Conservation (phyloP, 2,329 filamentous ascomycete genomes). For the Chrysosphaeria jannelii region DNA sequence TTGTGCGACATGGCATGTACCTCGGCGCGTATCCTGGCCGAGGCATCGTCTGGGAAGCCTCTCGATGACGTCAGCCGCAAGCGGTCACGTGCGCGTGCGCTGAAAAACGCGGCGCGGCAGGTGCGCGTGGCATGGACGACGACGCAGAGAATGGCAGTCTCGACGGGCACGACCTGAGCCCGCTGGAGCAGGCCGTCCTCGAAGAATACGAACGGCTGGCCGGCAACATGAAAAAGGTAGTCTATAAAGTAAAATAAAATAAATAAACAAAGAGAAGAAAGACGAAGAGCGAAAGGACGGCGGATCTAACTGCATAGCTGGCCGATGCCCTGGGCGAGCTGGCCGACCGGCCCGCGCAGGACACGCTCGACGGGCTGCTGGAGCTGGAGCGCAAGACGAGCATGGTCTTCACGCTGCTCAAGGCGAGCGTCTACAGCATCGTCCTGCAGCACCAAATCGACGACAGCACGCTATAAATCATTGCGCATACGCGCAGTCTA, state of each 20-base stretch:
- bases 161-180: slow-evolving; percentile 43
- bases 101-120: neutral
- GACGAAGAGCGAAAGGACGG: neutral
- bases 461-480: slow-evolving; percentile 25
- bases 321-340: slow-evolving; percentile 29
- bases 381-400: slow-evolving; percentile 84
- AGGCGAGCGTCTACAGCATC: slow-evolving; percentile 96
- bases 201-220: slow-evolving; percentile 76
- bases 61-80: neutral
- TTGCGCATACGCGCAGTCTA: too few species aligned
- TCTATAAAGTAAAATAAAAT: neutral
- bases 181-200: slow-evolving; percentile 75
- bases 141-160: too few species aligned
- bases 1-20: too few species aligned
- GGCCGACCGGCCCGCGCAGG: slow-evolving; percentile 40
- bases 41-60: neutral
- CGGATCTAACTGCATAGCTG: slow-evolving; percentile 13
- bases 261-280: neutral
- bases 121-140: too few species aligned
- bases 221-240: slow-evolving; percentile 71
- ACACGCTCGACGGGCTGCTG: slow-evolving; percentile 60
- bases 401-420: slow-evolving; percentile 79
- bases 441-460: slow-evolving; percentile 91
- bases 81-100: neutral
- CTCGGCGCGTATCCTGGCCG: too few species aligned